phyloP scores from a whole-genome alignment of 2,329 filamentous ascomycete genomes.

The Ustilaginoidea virens region DNA sequence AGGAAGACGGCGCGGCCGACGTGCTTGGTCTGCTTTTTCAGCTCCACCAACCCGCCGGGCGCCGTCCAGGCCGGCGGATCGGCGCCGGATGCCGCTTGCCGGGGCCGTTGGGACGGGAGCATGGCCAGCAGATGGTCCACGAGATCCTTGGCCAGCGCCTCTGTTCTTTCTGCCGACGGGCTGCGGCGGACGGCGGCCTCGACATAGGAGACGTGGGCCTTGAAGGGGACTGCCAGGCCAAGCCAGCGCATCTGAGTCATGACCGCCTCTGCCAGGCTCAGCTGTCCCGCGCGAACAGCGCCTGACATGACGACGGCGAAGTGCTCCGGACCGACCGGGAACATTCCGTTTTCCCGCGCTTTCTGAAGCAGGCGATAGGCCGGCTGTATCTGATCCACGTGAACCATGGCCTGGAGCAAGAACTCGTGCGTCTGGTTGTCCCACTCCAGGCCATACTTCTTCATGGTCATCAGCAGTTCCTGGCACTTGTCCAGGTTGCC shows the following conservation, averaged over 20 bases:
- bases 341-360: conserved; percentile 26
- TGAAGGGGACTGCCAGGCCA: conserved; percentile 26
- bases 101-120: conserved; percentile 2
- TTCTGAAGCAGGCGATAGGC: conserved; percentile 32
- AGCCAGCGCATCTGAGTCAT: conserved; percentile 26
- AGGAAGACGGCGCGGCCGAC: conserved; percentile 19
- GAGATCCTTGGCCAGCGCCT: conserved; percentile 13
- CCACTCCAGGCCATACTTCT: conserved; percentile 27
- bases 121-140: conserved; percentile 13
- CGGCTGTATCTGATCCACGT: conserved; percentile 31
- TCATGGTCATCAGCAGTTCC: conserved; percentile 33
- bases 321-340: conserved; percentile 31
- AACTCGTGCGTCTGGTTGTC: conserved; percentile 33
- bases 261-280: conserved; percentile 24
- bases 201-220: conserved; percentile 26
- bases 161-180: conserved; percentile 12
- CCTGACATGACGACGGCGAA: conserved; percentile 37
- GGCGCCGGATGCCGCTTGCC: neutral
- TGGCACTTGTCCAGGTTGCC: conserved; percentile 37
- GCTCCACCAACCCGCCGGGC: conserved; percentile 8
- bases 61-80: conserved; percentile 2
- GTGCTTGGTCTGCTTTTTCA: conserved; percentile 13
- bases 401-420: conserved; percentile 31
- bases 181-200: conserved; percentile 18
- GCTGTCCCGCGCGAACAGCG: conserved; percentile 29